Base-by-base conservation (phyloP, 2,329 filamentous ascomycete species). In the Harringtonia aguacate region DNA sequence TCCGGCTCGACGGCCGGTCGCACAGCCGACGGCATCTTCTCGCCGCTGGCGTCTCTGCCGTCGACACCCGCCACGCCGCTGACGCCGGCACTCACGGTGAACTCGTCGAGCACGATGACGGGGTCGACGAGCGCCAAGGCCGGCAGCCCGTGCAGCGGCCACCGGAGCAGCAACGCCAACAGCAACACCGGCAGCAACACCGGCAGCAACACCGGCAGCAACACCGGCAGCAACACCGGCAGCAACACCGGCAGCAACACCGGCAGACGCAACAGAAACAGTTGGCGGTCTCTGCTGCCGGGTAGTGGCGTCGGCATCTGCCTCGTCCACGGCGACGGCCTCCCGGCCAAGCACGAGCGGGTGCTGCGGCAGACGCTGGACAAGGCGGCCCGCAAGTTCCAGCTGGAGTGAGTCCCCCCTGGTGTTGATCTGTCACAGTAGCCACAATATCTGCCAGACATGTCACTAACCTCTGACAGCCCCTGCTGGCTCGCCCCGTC, bases 311-410 rank as follows among this genome's bases (percentile, higher is more conserved):
- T 70, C 43, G 70, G 70, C 27, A 61, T 78, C 50, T 67, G 67
- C 15, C 62, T 81, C 22, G 60, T 77, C 28, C 62, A 76, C 52
- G 61, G 69, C 22, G 61, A 64, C 27, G 55, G 65, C 1, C 55
- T 79, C 27, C 64, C 67, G 5, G 54, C 61, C 3, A 66, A 65
- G 39, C 69, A 70, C 2, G 69, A 72, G 47, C 69, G 64, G 54
- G 59, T 63, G 2, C 59, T 80, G 30, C 65, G 61, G 15, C 58
- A 64, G 12, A 66, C 68, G 2, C 62, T 81, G 20, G 59, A 64
- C 30, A 77, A 73, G 52, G 72, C 76, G 5, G 68, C 69, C 48
- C 68, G 63, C 44, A 75, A 69, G 50, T 71, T 68, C 55, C 58
- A 57, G 31, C 59, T 69, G 37, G 66, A 66, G 63, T 67, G 45